Percentiles rank a stretch among this genome's conserved stretches.
phyloP scores from a whole-genome alignment of 306 rosid genomes.

The Alnus glutinosa region DNA sequence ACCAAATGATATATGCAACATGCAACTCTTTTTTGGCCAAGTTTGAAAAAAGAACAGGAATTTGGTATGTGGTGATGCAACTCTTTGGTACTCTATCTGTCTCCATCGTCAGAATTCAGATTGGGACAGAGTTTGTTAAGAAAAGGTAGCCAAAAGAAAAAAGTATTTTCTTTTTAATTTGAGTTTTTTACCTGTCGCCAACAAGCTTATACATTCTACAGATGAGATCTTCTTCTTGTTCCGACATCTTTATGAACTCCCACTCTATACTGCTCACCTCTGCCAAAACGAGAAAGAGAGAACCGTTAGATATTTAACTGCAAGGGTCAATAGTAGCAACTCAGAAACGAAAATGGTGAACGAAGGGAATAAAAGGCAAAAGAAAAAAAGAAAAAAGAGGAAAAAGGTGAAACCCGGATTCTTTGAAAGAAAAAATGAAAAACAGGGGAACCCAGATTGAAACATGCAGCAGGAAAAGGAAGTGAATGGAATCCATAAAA shows the following conservation, averaged over 20 bases:
- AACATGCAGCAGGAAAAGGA: not conserved
- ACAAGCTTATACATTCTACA: constrained; percentile 58
- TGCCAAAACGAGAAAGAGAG: constrained; percentile 21
- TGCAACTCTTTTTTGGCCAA: too few species aligned
- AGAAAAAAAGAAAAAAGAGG: not conserved
- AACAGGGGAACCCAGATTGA: not conserved
- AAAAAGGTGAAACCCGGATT: not conserved
- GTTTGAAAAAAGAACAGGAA: too few species aligned
- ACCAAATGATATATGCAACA: too few species aligned
- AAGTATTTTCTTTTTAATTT: not conserved
- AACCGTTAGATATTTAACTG: not conserved
- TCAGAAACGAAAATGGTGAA: not conserved
- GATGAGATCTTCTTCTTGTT: constrained; percentile 61
- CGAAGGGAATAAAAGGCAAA: not conserved
- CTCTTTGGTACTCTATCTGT: not conserved
- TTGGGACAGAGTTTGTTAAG: not conserved
- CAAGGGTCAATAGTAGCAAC: not conserved
- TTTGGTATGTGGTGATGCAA: too few species aligned
- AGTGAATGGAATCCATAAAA: not conserved
- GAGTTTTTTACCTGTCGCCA: constrained; percentile 47
- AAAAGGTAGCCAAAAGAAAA: not conserved
- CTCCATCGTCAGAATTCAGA: too few species aligned
- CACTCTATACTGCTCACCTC: constrained; percentile 65
- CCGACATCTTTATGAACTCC: constrained; percentile 56
- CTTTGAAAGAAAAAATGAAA: not conserved